Conservation (phyloP, 225 moss, liverwort and hornwort species). For the Antitrichia curtipendula region DNA sequence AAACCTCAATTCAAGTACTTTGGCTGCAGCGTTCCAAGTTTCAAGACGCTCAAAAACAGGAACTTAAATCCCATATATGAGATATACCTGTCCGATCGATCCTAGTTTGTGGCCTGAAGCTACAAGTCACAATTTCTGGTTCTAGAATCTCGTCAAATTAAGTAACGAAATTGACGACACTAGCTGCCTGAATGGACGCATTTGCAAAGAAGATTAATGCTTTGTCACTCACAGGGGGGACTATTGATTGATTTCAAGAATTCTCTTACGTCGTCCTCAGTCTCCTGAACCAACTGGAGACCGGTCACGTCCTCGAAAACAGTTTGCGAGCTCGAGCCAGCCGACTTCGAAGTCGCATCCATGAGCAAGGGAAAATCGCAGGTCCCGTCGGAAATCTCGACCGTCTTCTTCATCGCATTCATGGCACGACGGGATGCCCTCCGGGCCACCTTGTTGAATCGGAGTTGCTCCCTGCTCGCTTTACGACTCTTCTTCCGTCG, state of each 20-base stretch:
- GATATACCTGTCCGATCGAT: no score
- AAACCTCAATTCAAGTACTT: no score
- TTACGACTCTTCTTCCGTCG: background rate
- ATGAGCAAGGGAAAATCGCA: background rate
- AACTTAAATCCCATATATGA: no score
- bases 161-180: no score
- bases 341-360: background rate
- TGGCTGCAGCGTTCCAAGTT: no score
- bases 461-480: background rate
- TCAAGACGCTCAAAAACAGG: no score
- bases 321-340: background rate
- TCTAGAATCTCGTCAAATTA: no score
- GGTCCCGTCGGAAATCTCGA: background rate
- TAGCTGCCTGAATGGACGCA: background rate
- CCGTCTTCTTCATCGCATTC: background rate
- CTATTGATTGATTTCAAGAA: background rate
- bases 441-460: no score
- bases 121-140: no score
- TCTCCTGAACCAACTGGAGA: background rate
- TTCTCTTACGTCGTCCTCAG: background rate
- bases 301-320: background rate
- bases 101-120: no score
- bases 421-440: background rate
- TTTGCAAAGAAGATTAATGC: no score
- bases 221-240: no score